Evolutionary conservation across 805 yeast species (phyloP).

Genomic region (Teunomyces barrocoloradensis): DNA sequence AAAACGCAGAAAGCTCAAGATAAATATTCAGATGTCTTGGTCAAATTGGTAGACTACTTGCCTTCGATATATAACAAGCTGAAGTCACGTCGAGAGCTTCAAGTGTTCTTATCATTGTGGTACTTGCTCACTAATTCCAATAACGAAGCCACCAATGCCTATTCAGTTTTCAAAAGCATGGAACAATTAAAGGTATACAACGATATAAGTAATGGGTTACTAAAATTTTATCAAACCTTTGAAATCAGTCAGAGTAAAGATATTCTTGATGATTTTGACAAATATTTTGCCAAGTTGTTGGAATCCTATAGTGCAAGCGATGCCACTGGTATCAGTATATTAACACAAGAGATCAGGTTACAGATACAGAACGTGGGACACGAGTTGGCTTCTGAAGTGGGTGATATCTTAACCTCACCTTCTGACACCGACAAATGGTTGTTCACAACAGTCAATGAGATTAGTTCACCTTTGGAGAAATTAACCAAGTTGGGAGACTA

Average conservation of each 20-base stretch:
- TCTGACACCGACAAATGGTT: conserved; percentile 13
- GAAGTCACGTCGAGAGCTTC: conserved; percentile 17
- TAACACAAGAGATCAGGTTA: conserved; percentile 22
- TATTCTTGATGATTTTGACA: conserved; percentile 11
- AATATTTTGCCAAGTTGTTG: conserved; percentile 12
- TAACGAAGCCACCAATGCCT: conserved; percentile 14
- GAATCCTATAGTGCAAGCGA: conserved; percentile 7
- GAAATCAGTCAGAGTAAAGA: neutral
- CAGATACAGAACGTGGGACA: conserved; percentile 24
- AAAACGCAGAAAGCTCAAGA: conserved; percentile 14
- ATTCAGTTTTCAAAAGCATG: conserved; percentile 23
- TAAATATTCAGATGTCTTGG: conserved; percentile 15
- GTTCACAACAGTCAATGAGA: conserved; percentile 12
- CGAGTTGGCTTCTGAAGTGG: conserved; percentile 20
- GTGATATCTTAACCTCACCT: conserved; percentile 10
- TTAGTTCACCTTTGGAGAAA: conserved; percentile 19
- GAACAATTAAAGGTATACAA: conserved; percentile 26
- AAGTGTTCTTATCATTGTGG: conserved; percentile 26
- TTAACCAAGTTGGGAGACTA: conserved; percentile 24
- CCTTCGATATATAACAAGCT: conserved; percentile 20
- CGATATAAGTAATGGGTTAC: conserved; percentile 20
- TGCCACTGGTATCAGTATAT: conserved; percentile 7
- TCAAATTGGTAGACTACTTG: conserved; percentile 22
- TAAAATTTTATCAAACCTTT: conserved; percentile 19
- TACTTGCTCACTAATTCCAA: conserved; percentile 17